These are phyloP conservation scores for Singerocomus inundabilis DNA, from an alignment of 1,284 basidiomycete species.

Conservation along the genomic window DNA sequence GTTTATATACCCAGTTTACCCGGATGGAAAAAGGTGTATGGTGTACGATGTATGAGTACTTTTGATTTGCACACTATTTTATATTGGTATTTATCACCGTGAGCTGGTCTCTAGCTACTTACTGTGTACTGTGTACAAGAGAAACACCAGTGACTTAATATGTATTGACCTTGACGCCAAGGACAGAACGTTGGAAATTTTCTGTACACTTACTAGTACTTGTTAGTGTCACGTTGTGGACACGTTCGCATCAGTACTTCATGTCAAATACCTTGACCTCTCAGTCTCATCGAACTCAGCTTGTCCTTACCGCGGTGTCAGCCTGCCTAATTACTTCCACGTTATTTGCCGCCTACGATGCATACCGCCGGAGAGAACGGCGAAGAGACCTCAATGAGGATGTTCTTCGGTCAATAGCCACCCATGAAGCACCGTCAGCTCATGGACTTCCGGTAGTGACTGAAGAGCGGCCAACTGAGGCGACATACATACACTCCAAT, in stretches of 20 bases:
- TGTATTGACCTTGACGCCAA: not conserved
- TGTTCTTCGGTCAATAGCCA: conserved; percentile 49
- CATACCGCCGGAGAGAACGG: conserved; percentile 46
- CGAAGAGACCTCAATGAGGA: conserved; percentile 58
- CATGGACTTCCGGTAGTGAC: conserved; percentile 3
- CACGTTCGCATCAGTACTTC: not conserved
- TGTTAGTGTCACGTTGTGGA: not conserved
- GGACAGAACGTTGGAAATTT: not conserved
- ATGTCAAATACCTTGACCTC: conserved; percentile 25
- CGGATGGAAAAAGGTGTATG: conserved; percentile 2
- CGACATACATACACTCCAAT: conserved; percentile 17
- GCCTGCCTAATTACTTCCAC: conserved; percentile 61
- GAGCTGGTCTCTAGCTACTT: conserved; percentile 12
- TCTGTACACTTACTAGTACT: too few relatives aligned
- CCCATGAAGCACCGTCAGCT: conserved; percentile 25
- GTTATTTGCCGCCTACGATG: conserved; percentile 54
- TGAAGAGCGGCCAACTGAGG: conserved; percentile 9
- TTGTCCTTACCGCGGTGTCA: conserved; percentile 59
- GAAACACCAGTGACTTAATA: not conserved
- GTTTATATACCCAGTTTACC: not conserved
- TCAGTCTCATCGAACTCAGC: conserved; percentile 50
- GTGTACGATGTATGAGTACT: conserved; percentile 19
- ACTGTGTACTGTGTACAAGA: not conserved
- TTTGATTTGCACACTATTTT: conserved; percentile 19
- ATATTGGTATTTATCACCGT: conserved; percentile 30